phyloP scores from a whole-genome alignment of 495 filamentous ascomycete species.

The Evernia prunastri region DNA sequence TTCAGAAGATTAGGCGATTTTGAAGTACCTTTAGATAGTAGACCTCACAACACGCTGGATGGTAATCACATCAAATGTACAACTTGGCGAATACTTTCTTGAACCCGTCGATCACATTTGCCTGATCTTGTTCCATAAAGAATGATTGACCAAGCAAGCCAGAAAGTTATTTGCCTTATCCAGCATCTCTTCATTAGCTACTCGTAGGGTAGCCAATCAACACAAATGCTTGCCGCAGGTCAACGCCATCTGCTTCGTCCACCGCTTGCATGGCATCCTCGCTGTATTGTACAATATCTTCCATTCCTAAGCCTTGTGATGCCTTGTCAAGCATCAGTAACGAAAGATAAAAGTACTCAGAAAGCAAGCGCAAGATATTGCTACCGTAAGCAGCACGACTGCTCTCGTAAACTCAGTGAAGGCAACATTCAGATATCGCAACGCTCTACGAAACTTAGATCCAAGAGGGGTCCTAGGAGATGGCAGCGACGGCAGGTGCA shows the following conservation, averaged over 20 bases:
- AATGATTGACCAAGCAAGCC: not conserved
- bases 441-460: not conserved
- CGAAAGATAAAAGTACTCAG: not conserved
- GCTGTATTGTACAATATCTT: not conserved
- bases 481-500: slow-evolving; percentile 13
- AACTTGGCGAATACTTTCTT: not conserved
- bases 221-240: not conserved
- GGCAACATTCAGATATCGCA: not conserved
- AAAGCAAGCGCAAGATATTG: not conserved
- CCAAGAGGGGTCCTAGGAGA: slow-evolving; percentile 4
- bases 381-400: not conserved
- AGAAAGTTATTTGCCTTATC: not conserved
- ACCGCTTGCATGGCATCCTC: not conserved
- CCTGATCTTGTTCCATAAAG: not conserved
- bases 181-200: not conserved
- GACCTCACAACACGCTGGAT: not conserved
- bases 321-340: not conserved
- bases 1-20: not conserved
- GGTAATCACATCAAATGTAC: not conserved
- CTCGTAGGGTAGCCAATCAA: not conserved
- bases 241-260: not conserved
- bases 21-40: no score
- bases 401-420: not conserved
- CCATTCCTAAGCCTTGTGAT: not conserved
- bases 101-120: not conserved